phyloP scores from a whole-genome alignment of 2,329 filamentous ascomycete species.

The Monosporascus sp. region DNA sequence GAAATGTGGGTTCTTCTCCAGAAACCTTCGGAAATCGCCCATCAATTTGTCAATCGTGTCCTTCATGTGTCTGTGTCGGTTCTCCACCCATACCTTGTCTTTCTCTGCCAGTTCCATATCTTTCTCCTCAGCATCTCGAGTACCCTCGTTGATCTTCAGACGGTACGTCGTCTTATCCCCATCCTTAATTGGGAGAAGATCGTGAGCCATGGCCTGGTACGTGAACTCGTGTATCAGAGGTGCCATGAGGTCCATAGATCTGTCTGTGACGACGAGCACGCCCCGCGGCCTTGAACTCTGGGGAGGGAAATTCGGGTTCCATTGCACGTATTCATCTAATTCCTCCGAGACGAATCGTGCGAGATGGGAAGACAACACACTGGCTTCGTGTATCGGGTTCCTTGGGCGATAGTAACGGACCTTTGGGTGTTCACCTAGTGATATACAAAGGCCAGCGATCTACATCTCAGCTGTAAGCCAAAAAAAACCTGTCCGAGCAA shows the following conservation, averaged over 20 bases:
- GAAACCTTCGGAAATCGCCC: slow-evolving; percentile 87
- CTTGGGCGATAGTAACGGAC: slow-evolving; percentile 84
- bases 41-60: slow-evolving; percentile 93
- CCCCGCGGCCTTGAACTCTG: slow-evolving; percentile 73
- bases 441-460: slow-evolving; percentile 84
- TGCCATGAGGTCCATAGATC: slow-evolving; percentile 86
- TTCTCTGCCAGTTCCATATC: slow-evolving; percentile 89
- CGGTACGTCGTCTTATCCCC: slow-evolving; percentile 84
- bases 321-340: slow-evolving; percentile 82
- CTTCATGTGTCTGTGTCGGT: slow-evolving; percentile 95
- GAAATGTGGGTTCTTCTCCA: slow-evolving; percentile 88
- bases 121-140: slow-evolving; percentile 67
- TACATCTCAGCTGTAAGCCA: slow-evolving; percentile 29
- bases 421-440: slow-evolving; percentile 88
- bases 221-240: slow-evolving; percentile 94
- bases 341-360: slow-evolving; percentile 90
- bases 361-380: slow-evolving; percentile 79
- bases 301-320: slow-evolving; percentile 79
- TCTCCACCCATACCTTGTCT: slow-evolving; percentile 93
- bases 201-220: slow-evolving; percentile 97
- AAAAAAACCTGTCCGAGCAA: neutral
- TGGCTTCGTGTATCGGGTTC: slow-evolving; percentile 76
- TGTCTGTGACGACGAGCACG: slow-evolving; percentile 80
- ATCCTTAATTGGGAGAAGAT: slow-evolving; percentile 83
- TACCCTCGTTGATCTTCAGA: slow-evolving; percentile 72